Conservation (phyloP, 257 asterid species). For the Solanum medicagineum region DNA sequence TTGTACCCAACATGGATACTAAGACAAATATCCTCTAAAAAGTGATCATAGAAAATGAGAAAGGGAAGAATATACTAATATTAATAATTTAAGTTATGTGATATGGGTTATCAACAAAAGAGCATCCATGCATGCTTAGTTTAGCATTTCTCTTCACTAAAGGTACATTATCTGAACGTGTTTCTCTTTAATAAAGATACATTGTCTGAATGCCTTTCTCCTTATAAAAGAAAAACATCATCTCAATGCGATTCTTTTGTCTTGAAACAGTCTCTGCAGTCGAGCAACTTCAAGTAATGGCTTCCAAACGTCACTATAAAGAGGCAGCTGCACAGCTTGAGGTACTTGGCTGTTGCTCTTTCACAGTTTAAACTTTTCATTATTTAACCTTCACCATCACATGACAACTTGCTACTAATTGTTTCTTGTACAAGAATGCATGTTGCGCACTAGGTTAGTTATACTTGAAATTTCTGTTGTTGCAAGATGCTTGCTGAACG, state of each 20-base stretch:
- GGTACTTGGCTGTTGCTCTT: slow-evolving; percentile 32
- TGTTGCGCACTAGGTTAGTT: not conserved
- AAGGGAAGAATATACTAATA: not conserved
- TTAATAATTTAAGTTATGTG: not conserved
- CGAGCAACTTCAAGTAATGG: slow-evolving; percentile 97
- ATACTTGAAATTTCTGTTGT: not conserved
- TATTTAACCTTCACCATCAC: not conserved
- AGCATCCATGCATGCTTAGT: not conserved
- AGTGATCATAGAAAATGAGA: not conserved
- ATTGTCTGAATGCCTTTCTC: not conserved
- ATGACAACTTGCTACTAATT: not conserved
- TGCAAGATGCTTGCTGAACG: not conserved
- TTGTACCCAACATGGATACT: not conserved
- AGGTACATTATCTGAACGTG: not conserved
- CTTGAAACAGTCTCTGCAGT: slow-evolving; percentile 78
- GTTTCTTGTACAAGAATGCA: not conserved
- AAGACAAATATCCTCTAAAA: not conserved
- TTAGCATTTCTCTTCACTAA: not conserved
- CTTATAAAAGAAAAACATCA: not conserved
- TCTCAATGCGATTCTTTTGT: not conserved
- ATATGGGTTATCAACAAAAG: not conserved
- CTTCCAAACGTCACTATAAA: slow-evolving; percentile 92
- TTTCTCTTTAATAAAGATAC: not conserved
- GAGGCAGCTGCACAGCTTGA: slow-evolving; percentile 99
- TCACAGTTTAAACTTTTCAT: not conserved